Conservation (phyloP, 169 alveolate species). For the Cryptosporidium parvum region DNA sequence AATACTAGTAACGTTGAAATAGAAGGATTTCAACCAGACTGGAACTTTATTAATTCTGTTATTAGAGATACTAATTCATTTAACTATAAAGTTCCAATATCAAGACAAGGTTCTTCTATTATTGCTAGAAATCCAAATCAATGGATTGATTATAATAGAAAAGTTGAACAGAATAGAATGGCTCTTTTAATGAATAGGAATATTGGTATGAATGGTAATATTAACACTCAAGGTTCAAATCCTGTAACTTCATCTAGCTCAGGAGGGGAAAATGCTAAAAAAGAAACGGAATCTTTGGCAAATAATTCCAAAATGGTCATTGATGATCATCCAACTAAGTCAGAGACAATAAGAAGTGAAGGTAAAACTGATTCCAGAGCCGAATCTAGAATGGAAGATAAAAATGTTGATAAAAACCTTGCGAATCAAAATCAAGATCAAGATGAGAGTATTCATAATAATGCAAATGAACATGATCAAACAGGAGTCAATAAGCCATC, state of each 20-base stretch:
- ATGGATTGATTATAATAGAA: constrained; percentile 73
- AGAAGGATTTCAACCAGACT: constrained; percentile 31
- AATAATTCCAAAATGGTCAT: neutral
- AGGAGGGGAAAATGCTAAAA: neutral
- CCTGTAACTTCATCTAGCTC: neutral
- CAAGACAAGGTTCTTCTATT: constrained; percentile 71
- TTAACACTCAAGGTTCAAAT: neutral
- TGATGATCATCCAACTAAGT: neutral
- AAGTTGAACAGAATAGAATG: constrained; percentile 73
- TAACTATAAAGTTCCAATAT: constrained; percentile 39
- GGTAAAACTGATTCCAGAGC: neutral
- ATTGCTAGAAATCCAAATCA: constrained; percentile 61
- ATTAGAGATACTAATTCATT: constrained; percentile 9
- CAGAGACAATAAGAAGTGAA: neutral
- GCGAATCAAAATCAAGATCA: no score
- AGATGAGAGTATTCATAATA: neutral
- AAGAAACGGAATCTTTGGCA: neutral
- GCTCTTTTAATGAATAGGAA: constrained; percentile 34
- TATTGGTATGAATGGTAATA: neutral
- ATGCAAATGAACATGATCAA: neutral
- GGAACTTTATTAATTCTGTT: constrained; percentile 61
- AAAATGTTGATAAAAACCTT: neutral
- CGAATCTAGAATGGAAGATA: neutral
- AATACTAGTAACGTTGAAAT: neutral
- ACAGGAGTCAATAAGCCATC: neutral